Evolutionary conservation across 2,329 filamentous ascomycete species (phyloP).

Genomic region (Colletotrichum phormii): DNA sequence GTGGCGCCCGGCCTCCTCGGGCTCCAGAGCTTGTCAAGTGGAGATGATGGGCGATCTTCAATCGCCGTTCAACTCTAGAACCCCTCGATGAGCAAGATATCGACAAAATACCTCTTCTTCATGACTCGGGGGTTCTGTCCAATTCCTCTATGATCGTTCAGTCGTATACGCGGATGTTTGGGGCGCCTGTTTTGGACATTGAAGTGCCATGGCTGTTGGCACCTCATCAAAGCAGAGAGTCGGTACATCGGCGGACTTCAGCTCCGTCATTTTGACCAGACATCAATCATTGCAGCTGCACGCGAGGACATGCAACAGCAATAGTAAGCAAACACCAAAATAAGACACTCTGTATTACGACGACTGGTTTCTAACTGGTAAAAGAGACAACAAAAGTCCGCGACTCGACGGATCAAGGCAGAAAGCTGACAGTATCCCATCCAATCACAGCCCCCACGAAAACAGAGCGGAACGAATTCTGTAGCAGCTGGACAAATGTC

Average conservation of each 20-base stretch:
- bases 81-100: neutral
- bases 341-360: neutral
- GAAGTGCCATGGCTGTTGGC: neutral
- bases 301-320: no score
- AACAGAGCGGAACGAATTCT: slow-evolving; percentile 18
- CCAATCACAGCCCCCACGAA: slow-evolving; percentile 25
- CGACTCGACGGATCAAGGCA: neutral
- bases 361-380: neutral
- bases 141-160: neutral
- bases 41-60: neutral
- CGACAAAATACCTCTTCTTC: neutral
- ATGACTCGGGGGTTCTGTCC: neutral
- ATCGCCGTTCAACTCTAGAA: neutral
- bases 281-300: neutral
- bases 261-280: neutral
- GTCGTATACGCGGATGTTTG: neutral
- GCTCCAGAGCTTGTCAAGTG: slow-evolving; percentile 3
- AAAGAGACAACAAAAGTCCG: neutral
- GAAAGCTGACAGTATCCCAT: neutral
- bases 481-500: neutral
- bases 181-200: neutral
- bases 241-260: neutral
- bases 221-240: neutral
- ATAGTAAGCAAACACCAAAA: neutral
- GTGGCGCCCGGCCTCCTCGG: neutral